A percentile compares a stretch with the other conserved stretches of the same genome.
phyloP scores from a whole-genome alignment of 1,139 yeast species.

The Zygosaccharomyces pseudobailii region DNA sequence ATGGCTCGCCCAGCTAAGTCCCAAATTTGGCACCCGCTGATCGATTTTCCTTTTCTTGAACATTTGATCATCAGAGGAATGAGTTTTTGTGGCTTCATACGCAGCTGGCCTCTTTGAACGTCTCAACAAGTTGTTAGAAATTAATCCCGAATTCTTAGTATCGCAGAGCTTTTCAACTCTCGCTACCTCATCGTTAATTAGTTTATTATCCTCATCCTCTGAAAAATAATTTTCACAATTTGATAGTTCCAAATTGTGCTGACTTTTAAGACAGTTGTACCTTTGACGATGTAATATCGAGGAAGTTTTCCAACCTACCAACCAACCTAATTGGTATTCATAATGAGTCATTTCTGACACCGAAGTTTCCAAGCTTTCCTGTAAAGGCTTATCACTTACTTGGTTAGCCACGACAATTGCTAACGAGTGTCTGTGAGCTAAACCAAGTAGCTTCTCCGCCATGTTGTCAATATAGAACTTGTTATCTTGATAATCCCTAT shows the following conservation, averaged over 20 bases:
- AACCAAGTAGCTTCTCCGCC: conserved; percentile 45
- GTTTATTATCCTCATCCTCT: conserved; percentile 32
- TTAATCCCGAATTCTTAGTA: conserved; percentile 1
- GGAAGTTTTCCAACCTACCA: conserved; percentile 66
- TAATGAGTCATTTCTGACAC: conserved; percentile 41
- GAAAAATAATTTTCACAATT: conserved; percentile 24
- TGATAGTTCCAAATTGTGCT: neutral
- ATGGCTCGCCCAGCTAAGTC: conserved; percentile 42
- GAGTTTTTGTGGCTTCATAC: neutral
- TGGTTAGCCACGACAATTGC: conserved; percentile 79
- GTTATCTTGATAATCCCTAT: conserved; percentile 38
- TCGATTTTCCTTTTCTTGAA: conserved; percentile 24
- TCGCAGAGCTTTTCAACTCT: conserved; percentile 6
- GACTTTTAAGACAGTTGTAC: conserved; percentile 10
- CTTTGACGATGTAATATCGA: conserved; percentile 35
- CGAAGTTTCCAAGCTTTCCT: conserved; percentile 16
- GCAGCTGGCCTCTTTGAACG: neutral
- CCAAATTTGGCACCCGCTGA: conserved; percentile 40
- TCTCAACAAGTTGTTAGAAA: neutral
- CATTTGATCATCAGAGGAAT: neutral
- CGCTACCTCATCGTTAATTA: conserved; percentile 23
- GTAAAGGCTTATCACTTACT: conserved; percentile 56
- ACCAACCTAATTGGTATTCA: conserved; percentile 69
- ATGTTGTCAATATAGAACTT: conserved; percentile 43
- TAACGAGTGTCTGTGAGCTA: conserved; percentile 47